Conservation (phyloP, 78 protist species). For the Dictyostelium purpureum region DNA sequence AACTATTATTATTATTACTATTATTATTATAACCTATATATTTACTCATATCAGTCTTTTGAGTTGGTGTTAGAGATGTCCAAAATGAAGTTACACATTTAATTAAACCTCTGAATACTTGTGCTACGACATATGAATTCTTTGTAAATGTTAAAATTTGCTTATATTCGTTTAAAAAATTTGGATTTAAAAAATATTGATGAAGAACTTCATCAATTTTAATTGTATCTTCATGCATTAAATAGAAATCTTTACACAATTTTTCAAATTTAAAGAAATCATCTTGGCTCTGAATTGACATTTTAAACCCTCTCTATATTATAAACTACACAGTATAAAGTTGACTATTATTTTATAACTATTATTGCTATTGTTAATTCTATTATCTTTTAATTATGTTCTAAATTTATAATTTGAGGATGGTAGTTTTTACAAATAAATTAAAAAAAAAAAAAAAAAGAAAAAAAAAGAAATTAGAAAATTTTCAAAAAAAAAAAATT, state of each 20-base stretch:
- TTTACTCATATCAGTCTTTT: slow-evolving; percentile 56
- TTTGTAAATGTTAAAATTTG: slow-evolving; percentile 23
- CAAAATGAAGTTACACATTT: slow-evolving; percentile 43
- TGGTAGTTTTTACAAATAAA: neutral
- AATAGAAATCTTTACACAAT: slow-evolving; percentile 46
- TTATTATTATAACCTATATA: neutral
- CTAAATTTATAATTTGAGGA: neutral
- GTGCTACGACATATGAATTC: slow-evolving; percentile 64
- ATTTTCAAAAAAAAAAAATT: neutral
- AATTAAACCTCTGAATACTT: slow-evolving; percentile 45
- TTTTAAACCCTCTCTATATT: neutral
- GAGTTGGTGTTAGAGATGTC: slow-evolving; percentile 28
- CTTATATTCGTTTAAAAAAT: slow-evolving; percentile 52
- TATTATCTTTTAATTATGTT: neutral
- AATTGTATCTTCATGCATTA: slow-evolving; percentile 23
- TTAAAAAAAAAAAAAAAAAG: neutral
- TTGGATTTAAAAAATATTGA: slow-evolving; percentile 59
- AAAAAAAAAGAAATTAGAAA: neutral
- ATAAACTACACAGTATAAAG: too few relatives aligned
- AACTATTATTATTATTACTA: neutral
- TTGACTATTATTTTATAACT: too few relatives aligned
- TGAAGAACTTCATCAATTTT: slow-evolving; percentile 50
- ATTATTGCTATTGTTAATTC: neutral
- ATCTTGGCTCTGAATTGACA: slow-evolving; percentile 69
- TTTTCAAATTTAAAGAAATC: slow-evolving; percentile 53